Conservation (phyloP, 225 moss, liverwort and hornwort species). For the Ulota crispa region DNA sequence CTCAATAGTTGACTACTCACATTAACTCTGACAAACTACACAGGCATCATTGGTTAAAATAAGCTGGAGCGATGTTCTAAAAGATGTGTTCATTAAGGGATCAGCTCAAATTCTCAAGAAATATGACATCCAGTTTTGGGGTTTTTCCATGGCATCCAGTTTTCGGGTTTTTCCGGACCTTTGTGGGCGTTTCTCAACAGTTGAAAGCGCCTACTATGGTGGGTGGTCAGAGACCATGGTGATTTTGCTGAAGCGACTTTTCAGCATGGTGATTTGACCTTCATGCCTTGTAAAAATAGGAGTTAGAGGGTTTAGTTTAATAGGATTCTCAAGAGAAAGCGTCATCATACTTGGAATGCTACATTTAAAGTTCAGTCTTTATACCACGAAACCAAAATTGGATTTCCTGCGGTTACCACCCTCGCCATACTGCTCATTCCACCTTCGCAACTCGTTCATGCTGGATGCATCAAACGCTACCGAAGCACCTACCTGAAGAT, state of each 20-base stretch:
- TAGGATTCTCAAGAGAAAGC: background rate
- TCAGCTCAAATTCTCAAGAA: background rate
- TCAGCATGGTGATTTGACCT: constrained; percentile 7
- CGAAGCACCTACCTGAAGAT: constrained; percentile 58
- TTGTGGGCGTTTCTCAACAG: background rate
- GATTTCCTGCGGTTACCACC: constrained; percentile 61
- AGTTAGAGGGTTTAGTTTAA: background rate
- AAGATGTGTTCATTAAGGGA: background rate
- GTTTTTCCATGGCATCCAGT: too few species aligned
- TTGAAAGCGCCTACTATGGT: background rate
- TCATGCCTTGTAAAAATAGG: background rate
- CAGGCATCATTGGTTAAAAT: background rate
- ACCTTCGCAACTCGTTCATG: constrained; percentile 62
- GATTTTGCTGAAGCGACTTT: background rate
- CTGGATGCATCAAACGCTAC: constrained; percentile 65
- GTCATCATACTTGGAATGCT: background rate
- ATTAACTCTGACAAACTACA: background rate
- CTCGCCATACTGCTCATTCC: constrained; percentile 68
- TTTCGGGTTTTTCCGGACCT: background rate
- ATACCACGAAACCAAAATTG: constrained; percentile 61
- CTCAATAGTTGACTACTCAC: constrained; percentile 19
- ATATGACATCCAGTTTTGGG: background rate
- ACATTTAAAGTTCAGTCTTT: constrained; percentile 22
- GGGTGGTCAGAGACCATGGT: background rate
- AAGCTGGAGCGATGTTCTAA: constrained; percentile 6